A percentile compares a stretch with the other conserved stretches of the same genome.
Conservation (phyloP, 2,329 filamentous ascomycete species). For the Pseudocercospora eumusae region DNA sequence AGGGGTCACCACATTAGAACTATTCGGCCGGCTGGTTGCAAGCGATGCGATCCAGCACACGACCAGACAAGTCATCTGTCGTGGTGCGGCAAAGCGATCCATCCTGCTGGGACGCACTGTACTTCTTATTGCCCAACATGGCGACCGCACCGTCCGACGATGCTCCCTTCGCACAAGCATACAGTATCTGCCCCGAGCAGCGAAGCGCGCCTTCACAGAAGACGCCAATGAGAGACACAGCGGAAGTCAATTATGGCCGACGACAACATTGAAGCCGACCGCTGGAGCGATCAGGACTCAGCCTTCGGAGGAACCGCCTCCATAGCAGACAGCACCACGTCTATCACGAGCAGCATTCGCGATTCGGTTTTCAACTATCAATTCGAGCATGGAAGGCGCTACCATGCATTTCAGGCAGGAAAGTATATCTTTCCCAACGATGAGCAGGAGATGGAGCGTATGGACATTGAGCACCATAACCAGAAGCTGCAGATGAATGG, state of each 20-base stretch:
- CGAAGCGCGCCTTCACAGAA: not conserved
- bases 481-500: conserved; percentile 32
- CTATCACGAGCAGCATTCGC: conserved; percentile 20
- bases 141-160: not conserved
- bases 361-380: conserved; percentile 17
- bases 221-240: conserved; percentile 5
- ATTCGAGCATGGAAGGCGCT: conserved; percentile 26
- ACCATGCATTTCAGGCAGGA: conserved; percentile 30
- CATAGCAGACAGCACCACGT: conserved; percentile 29
- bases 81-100: conserved; percentile 7
- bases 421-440: conserved; percentile 36
- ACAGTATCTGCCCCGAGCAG: not conserved
- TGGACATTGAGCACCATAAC: conserved; percentile 37
- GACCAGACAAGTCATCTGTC: conserved; percentile 9
- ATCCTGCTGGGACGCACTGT: not conserved
- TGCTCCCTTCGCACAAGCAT: not conserved
- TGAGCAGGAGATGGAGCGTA: conserved; percentile 33
- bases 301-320: conserved; percentile 14
- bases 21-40: not conserved
- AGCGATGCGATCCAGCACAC: conserved; percentile 3
- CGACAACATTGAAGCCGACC: conserved; percentile 8
- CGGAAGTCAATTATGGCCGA: not conserved
- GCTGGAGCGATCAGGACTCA: conserved; percentile 11
- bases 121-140: not conserved
- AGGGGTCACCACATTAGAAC: conserved; percentile 1